Percentiles rank a stretch among this genome's conserved stretches.
phyloP scores from a whole-genome alignment of 257 asterid genomes.

The Buddleja alternifolia region DNA sequence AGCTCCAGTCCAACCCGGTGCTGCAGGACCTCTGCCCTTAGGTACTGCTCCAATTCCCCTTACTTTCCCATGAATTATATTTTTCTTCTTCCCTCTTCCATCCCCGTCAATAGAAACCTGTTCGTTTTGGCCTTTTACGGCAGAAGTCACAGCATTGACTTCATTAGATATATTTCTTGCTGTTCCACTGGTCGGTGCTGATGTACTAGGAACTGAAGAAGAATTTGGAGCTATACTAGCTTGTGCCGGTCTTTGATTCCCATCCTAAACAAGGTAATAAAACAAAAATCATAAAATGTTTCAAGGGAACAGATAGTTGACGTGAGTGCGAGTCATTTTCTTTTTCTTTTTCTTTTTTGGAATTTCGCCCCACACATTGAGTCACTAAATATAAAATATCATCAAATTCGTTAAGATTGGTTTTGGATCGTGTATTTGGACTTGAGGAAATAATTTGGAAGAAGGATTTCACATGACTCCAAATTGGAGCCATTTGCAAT shows the following conservation, averaged over 20 bases:
- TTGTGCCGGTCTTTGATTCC: conserved; percentile 46
- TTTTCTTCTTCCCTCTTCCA: conserved; percentile 70
- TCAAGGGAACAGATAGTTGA: neutral
- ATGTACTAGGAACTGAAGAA: conserved; percentile 42
- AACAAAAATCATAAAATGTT: conserved; percentile 21
- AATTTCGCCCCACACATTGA: neutral
- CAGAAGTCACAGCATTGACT: conserved; percentile 39
- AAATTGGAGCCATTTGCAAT: too few relatives aligned
- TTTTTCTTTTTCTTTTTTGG: too few relatives aligned
- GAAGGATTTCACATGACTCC: too few relatives aligned
- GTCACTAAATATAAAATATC: neutral
- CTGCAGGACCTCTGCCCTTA: conserved; percentile 66
- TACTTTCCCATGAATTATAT: conserved; percentile 63
- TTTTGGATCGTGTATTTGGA: too few relatives aligned
- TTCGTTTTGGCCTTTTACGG: conserved; percentile 47
- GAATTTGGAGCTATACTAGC: conserved; percentile 42
- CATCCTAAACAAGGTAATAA: conserved; percentile 53
- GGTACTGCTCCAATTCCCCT: conserved; percentile 77
- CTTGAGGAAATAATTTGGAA: too few relatives aligned
- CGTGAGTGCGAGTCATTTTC: neutral
- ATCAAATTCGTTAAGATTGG: too few relatives aligned
- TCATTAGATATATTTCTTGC: conserved; percentile 35
- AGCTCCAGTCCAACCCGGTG: conserved; percentile 90
- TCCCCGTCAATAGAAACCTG: conserved; percentile 46
- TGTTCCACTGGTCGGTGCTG: conserved; percentile 42